Base-by-base conservation (phyloP, 2,329 filamentous ascomycete genomes). In the Aspergillus oerlinghausenensis region DNA sequence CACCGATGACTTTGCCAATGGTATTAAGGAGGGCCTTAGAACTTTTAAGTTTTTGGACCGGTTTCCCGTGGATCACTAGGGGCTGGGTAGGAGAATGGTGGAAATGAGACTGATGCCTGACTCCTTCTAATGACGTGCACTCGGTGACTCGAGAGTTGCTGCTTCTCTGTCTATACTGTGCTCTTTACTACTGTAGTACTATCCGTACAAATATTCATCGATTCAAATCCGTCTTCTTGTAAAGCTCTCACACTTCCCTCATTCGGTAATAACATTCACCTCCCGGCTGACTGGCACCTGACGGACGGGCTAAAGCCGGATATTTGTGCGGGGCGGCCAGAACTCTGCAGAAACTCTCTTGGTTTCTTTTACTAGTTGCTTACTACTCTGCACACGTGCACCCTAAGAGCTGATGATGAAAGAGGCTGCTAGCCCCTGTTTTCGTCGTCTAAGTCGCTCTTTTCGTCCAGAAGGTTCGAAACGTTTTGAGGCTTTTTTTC, bases 41-140 rank as follows among this genome's bases (percentile, higher is more conserved):
- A 82, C 74, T 2, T 90, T 88, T 62, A 88, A 84, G 75, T 89
- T 89, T 65, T 75, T 86, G 35, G 80, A 84, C 59, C 79, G 87
- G 3, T 89, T 88, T 65, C 77, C 84, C 1, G 50, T 84, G 60
- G 87, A 89, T 63, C 58, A 73, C 45, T 64, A 60, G 32, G 32
- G 14, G 32, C 14, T 17, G 14, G 14, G 32, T 17, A 38, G 32
- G 14, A 7, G 32, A 32, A 28, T 25, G 29, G 25, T 32, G 17
- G n/a, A n/a, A 14, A 47, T 47, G 3, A 23, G 10, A 6, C 11
- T 11, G 3, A 23, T 7, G 21, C 5, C 19, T 2, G 21, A 14
- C 11, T 8, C 9, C 17, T 25, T 26, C 6, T 21, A 26, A 21
- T 14, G 14, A 26, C 21, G 14, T 17, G 17, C 14, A 10, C n/a